phyloP scores from a whole-genome alignment of 2,329 filamentous ascomycete species.

The Diaporthe batatas region DNA sequence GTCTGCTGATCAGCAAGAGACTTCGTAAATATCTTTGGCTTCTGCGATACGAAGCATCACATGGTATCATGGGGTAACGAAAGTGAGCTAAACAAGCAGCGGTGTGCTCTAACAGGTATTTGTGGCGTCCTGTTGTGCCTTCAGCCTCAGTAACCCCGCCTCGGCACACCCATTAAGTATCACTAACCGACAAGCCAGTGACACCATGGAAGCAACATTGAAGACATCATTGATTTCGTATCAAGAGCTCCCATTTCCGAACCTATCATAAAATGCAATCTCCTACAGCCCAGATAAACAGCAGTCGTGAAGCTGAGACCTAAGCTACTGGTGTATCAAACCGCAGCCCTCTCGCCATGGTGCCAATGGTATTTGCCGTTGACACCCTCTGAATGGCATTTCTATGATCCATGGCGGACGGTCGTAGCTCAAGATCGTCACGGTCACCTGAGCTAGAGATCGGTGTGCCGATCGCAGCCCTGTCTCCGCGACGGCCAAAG shows the following conservation, averaged over 20 bases:
- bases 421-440: neutral
- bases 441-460: neutral
- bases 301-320: neutral
- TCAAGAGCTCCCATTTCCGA: neutral
- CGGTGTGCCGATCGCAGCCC: neutral
- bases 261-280: neutral
- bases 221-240: too few species aligned
- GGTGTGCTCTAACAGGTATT: neutral
- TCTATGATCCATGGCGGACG: neutral
- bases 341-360: slow-evolving; percentile 8
- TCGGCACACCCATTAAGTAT: neutral
- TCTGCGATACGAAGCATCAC: neutral
- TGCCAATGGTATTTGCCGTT: neutral
- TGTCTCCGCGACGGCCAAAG: neutral
- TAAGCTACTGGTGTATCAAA: neutral
- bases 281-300: neutral
- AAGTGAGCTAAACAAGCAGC: neutral
- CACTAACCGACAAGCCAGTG: neutral
- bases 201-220: neutral
- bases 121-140: neutral
- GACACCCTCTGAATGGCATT: neutral
- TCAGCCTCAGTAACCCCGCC: neutral
- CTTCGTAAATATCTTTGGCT: neutral
- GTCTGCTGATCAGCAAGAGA: neutral
- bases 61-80: neutral